Evolutionary conservation across 805 yeast genomes (phyloP), one percentile per base, ranked within the genome.

Genomic region (Pichia exigua): DNA sequence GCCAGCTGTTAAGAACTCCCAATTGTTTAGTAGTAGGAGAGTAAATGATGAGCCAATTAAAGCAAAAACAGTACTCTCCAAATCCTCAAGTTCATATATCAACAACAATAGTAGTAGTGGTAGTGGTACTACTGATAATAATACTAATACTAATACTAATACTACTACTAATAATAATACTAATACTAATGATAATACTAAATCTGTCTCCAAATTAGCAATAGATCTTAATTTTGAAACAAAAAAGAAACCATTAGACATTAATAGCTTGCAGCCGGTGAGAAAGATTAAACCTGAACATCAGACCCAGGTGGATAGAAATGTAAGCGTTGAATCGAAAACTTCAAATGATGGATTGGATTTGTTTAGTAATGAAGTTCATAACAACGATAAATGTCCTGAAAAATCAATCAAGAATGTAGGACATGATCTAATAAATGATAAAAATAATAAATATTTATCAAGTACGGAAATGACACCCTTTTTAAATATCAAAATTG

Each of bases 181-280:
- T 22, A 22, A 24, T 24, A 30, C 42, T 28, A 40, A 42, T 26
- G 24, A 24, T n/a, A 6, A 9, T 4, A 11, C 26, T 20, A 30
- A 30, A 17, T 13, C 39, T n/a, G 27, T 8, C 17, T 9, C 24
- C 2, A 24, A n/a, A 8, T 4, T n/a, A n/a, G 11, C 39, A 35
- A 26, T 18, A 10, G 46, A 44, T 11, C 20, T 27, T 13, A 27
- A 13, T 4, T n/a, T 18, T 28, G 38, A 27, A 13, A 5, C 35
- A 8, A 26, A 48, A 21, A 47, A 20, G 15, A 51, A 51, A 41
- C 32, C 48, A n/a, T 30, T 48, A 24, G 51, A 51, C 47, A 40
- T 51, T 4, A 48, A 48, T 38, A 47, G 48, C 20, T 35, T 51
- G 11, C 54, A 51, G 15, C 51, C 50, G 12, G 41, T 45, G 51